A percentile compares a stretch with the other conserved stretches of the same genome.
These are phyloP conservation scores for Choiromyces venosus DNA, from an alignment of 495 filamentous ascomycete genomes.

Conservation along the genomic window DNA sequence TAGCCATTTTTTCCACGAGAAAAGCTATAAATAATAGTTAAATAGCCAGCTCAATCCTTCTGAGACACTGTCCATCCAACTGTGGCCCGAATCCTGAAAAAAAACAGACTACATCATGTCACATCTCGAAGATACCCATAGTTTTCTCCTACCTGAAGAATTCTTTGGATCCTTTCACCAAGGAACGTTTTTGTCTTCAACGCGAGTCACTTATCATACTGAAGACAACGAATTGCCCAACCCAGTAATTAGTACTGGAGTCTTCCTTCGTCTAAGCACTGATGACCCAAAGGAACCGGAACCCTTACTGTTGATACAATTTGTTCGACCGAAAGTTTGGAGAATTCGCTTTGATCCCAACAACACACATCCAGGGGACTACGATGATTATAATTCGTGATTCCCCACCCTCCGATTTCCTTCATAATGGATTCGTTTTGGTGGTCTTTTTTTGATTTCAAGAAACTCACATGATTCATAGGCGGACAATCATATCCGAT, in stretches of 20 bases:
- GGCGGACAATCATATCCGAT: conserved; percentile 13
- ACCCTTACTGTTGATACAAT: conserved; percentile 14
- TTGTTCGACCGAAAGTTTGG: conserved; percentile 20
- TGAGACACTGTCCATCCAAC: not conserved
- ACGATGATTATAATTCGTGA: conserved; percentile 17
- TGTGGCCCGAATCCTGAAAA: not conserved
- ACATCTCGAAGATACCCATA: not conserved
- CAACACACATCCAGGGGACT: not conserved
- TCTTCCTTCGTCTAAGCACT: conserved; percentile 2
- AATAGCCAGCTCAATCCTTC: not conserved
- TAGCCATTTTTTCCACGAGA: not conserved
- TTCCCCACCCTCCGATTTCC: not conserved
- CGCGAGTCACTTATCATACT: not conserved
- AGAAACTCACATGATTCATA: not conserved
- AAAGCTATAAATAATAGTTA: not conserved
- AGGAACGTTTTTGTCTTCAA: not conserved
- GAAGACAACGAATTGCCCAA: conserved; percentile 7
- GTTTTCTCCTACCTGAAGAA: conserved; percentile 7
- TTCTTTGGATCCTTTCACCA: conserved; percentile 6
- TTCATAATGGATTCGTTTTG: not conserved
- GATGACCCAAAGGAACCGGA: not conserved
- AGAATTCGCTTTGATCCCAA: conserved; percentile 16
- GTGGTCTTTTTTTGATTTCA: not conserved
- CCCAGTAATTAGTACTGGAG: conserved; percentile 12
- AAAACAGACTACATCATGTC: not conserved